phyloP scores from a whole-genome alignment of 176 grass and related monocot genomes.

The Carex kokanica region DNA sequence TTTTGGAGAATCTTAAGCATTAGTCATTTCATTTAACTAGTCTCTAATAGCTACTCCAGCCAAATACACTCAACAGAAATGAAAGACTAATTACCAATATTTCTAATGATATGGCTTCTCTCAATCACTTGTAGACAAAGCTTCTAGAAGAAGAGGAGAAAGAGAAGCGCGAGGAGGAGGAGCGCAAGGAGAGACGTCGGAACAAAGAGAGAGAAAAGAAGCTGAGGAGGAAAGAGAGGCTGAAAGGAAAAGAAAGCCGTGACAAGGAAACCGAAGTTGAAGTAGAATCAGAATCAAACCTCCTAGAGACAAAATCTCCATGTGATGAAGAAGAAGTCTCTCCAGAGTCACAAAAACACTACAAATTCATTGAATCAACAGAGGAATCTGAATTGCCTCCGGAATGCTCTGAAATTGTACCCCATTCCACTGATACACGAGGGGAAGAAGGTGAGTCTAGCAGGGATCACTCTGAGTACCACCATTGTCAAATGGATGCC shows the following conservation, averaged over 20 bases:
- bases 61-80: not conserved
- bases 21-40: conserved; percentile 1
- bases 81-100: not conserved
- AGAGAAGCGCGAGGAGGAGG: conserved; percentile 87
- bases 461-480: conserved; percentile 14
- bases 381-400: conserved; percentile 15
- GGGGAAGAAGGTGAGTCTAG: conserved; percentile 17
- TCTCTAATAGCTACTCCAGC: not conserved
- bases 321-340: conserved; percentile 21
- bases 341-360: not conserved
- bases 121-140: conserved; percentile 48
- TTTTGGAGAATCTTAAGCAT: not conserved
- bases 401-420: conserved; percentile 11
- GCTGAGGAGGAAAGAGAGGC: conserved; percentile 81
- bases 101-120: conserved; percentile 18
- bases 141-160: conserved; percentile 98
- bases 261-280: conserved; percentile 46
- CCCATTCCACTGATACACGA: not conserved
- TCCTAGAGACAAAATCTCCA: not conserved
- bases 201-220: conserved; percentile 96
- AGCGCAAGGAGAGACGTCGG: conserved; percentile 73
- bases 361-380: not conserved
- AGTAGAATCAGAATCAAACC: conserved; percentile 33
- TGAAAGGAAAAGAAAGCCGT: conserved; percentile 78
- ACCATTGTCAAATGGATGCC: conserved; percentile 31